phyloP scores from a whole-genome alignment of 225 moss, liverwort and hornwort species.

The Physcomitrium patens region DNA sequence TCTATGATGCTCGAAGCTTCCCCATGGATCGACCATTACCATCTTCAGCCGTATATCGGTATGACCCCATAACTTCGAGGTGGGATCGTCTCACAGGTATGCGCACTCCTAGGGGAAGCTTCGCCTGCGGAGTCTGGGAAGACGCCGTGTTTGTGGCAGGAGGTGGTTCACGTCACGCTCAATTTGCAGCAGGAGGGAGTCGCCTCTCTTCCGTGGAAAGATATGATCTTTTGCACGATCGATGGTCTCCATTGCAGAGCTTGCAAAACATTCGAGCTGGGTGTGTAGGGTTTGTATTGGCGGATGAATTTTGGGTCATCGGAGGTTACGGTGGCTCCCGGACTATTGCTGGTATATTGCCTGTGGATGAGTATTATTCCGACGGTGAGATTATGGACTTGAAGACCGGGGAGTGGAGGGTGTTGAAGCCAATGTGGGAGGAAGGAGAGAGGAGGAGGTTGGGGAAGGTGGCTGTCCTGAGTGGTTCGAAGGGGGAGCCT shows the following conservation, averaged over 20 bases:
- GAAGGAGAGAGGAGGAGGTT: slow-evolving; percentile 67
- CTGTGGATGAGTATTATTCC: slow-evolving; percentile 71
- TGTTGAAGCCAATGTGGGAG: slow-evolving; percentile 70
- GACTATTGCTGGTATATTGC: slow-evolving; percentile 69
- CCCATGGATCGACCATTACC: slow-evolving; percentile 75
- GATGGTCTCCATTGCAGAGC: slow-evolving; percentile 47
- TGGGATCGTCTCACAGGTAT: slow-evolving; percentile 68
- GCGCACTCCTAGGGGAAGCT: slow-evolving; percentile 59
- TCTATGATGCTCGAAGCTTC: slow-evolving; percentile 67
- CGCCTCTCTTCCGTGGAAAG: slow-evolving; percentile 55
- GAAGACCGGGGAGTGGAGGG: slow-evolving; percentile 56
- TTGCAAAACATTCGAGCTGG: slow-evolving; percentile 67
- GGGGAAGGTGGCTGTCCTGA: slow-evolving; percentile 60
- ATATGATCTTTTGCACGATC: slow-evolving; percentile 50
- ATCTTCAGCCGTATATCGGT: slow-evolving; percentile 59
- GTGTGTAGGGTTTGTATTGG: slow-evolving; percentile 61
- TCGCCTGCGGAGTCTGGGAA: slow-evolving; percentile 57
- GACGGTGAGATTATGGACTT: slow-evolving; percentile 70
- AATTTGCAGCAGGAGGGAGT: slow-evolving; percentile 66
- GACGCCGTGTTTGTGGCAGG: slow-evolving; percentile 63
- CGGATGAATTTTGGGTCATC: slow-evolving; percentile 65
- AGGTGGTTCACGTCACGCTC: slow-evolving; percentile 68
- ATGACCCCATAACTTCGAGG: slow-evolving; percentile 39
- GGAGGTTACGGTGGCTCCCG: slow-evolving; percentile 69
- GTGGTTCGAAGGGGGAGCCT: slow-evolving; percentile 43